phyloP scores from a whole-genome alignment of 139 green algal species.

The Closterium sp. region DNA sequence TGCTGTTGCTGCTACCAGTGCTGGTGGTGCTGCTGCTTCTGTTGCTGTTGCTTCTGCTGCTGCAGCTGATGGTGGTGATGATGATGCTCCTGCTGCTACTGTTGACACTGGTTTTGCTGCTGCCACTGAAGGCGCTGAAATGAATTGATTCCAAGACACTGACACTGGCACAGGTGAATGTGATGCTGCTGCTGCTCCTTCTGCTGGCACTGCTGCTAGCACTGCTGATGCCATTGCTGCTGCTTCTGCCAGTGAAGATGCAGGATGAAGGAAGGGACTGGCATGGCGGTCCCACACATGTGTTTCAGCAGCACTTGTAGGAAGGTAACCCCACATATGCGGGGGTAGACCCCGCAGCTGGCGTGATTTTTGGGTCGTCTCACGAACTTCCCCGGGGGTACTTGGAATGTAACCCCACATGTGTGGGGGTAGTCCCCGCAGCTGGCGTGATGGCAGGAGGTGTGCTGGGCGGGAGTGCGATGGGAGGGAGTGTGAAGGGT shows the following conservation, averaged over 20 bases:
- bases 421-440: background rate
- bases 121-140: background rate
- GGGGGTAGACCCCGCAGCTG: background rate
- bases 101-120: background rate
- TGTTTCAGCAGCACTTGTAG: background rate
- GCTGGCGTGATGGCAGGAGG: background rate
- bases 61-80: background rate
- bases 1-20: background rate
- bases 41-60: background rate
- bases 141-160: too few relatives aligned
- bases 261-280: background rate
- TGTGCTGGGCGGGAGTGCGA: background rate
- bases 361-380: too few relatives aligned
- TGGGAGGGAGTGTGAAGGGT: background rate
- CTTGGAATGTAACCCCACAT: background rate
- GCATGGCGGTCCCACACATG: background rate
- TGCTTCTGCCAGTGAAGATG: background rate
- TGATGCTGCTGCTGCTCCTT: too few relatives aligned
- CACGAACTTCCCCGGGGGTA: background rate
- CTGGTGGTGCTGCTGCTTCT: background rate
- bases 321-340: background rate
- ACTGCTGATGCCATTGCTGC: too few relatives aligned
- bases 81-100: background rate
- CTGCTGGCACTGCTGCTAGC: too few relatives aligned
- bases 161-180: too few relatives aligned